Base-by-base conservation (phyloP, 148 eudicot species). In the Camellia japonica region DNA sequence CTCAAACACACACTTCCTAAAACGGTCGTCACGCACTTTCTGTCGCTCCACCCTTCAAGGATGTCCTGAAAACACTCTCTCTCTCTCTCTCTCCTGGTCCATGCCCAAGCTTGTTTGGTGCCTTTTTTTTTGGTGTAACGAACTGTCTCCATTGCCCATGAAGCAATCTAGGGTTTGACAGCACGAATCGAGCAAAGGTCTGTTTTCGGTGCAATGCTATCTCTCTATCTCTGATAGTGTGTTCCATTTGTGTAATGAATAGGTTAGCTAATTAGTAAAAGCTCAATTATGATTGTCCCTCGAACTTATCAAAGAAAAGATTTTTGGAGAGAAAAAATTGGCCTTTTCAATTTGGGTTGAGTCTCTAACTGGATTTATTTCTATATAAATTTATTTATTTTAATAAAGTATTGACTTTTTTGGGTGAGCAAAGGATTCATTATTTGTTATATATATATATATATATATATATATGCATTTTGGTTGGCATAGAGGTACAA, bases 131-230 rank as follows among this genome's bases (percentile, higher is more conserved):
- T 3, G 43, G 3, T 20, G 2, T 12, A 8, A 0, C 42, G 20
- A 13, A 49, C 15, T 51, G 8, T 71, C 7, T 30, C 18, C 20
- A 20, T 55, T 2, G 46, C 43, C 59, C 79, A 49, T 49, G 79
- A 64, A 77, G 13, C 79, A 77, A 20, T 77, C 71, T 64, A 77
- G 71, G 79, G 79, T 47, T 77, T 64, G 79, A 64, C 20, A 14
- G 15, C 20, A 23, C 59, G 30, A 64, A 77, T 77, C 23, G 8
- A 64, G 44, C 41, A 64, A 77, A 64, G 79, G 71, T 63, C 20
- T 9, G 15, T 77, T 42, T 75, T 42, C 18, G 56, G 23, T n/a
- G 19, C 16, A 58, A 72, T 72, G 75, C 60, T 51, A 2, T 72
- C 41, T 13, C 74, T 54, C 52, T 19, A 7, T 62, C 74, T 54